Evolutionary conservation across 2,329 filamentous ascomycete genomes (phyloP).

Genomic region (Plenodomus lindquistii): DNA sequence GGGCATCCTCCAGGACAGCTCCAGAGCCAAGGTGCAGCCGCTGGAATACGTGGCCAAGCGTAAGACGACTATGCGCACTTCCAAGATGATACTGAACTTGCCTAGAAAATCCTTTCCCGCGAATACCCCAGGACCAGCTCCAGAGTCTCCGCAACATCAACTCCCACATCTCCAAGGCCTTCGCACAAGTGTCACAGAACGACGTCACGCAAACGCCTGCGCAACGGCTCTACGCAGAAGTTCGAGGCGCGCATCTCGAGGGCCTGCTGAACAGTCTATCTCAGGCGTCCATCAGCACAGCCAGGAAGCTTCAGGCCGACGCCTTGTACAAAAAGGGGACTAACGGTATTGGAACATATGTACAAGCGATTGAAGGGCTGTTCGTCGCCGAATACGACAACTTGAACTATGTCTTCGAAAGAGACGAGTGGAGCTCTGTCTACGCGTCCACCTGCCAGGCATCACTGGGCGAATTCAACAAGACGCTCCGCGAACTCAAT

Average conservation of each 20-base stretch:
- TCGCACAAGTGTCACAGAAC: slow-evolving; percentile 52
- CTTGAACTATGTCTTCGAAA: slow-evolving; percentile 81
- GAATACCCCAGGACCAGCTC: slow-evolving; percentile 74
- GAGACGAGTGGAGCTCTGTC: slow-evolving; percentile 80
- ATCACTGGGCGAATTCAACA: slow-evolving; percentile 78
- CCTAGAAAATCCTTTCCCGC: slow-evolving; percentile 72
- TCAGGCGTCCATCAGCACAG: slow-evolving; percentile 80
- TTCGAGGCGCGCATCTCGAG: slow-evolving; percentile 84
- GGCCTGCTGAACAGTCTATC: slow-evolving; percentile 83
- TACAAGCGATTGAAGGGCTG: slow-evolving; percentile 82
- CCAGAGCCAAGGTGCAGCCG: slow-evolving; percentile 75
- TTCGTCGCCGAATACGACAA: slow-evolving; percentile 90
- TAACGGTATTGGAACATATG: slow-evolving; percentile 89
- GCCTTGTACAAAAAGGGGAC: slow-evolving; percentile 85
- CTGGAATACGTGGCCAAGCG: slow-evolving; percentile 92
- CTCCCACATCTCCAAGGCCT: slow-evolving; percentile 69
- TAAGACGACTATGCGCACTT: slow-evolving; percentile 38
- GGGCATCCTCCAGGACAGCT: slow-evolving; percentile 76
- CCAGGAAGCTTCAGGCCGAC: slow-evolving; percentile 70
- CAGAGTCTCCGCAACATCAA: slow-evolving; percentile 80
- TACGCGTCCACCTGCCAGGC: slow-evolving; percentile 78
- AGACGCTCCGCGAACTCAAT: slow-evolving; percentile 87
- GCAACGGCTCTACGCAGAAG: slow-evolving; percentile 82
- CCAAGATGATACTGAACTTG: slow-evolving; percentile 12
- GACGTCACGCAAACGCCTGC: slow-evolving; percentile 65